Conservation (phyloP, 352 stramenopile species). For the Pythium aquatile region DNA sequence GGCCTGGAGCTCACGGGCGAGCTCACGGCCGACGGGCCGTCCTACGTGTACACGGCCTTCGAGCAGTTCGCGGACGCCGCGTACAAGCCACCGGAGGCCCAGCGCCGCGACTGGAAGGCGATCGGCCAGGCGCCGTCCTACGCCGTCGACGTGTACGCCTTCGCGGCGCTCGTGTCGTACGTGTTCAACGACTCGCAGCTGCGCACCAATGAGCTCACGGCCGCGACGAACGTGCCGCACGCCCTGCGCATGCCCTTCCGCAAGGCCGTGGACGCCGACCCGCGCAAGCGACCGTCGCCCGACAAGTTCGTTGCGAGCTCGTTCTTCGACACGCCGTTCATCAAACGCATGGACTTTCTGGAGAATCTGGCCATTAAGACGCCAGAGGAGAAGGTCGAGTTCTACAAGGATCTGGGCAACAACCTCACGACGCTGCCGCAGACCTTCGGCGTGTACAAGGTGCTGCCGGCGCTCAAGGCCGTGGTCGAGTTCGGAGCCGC, state of each 20-base stretch:
- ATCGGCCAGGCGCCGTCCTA: slow-evolving; percentile 51
- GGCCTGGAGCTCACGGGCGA: slow-evolving; percentile 91
- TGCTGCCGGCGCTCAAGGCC: slow-evolving; percentile 78
- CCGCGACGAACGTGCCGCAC: slow-evolving; percentile 63
- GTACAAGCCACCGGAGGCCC: slow-evolving; percentile 81
- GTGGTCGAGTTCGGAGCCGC: slow-evolving; percentile 79
- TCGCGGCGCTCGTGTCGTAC: slow-evolving; percentile 77
- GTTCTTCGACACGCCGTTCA: slow-evolving; percentile 92
- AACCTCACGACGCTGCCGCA: slow-evolving; percentile 64
- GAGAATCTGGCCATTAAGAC: slow-evolving; percentile 93
- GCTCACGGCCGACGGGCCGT: slow-evolving; percentile 77
- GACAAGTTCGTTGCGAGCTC: slow-evolving; percentile 88
- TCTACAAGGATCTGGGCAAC: slow-evolving; percentile 92
- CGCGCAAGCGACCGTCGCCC: slow-evolving; percentile 64
- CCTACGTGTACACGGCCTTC: slow-evolving; percentile 71
- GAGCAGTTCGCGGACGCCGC: slow-evolving; percentile 85
- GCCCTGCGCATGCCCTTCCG: slow-evolving; percentile 67
- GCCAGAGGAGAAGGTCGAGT: slow-evolving; percentile 91
- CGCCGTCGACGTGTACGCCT: slow-evolving; percentile 72
- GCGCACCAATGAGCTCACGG: slow-evolving; percentile 49
- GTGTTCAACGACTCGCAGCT: slow-evolving; percentile 76
- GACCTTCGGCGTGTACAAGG: slow-evolving; percentile 83
- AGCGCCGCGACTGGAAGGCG: slow-evolving; percentile 75
- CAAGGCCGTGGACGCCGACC: slow-evolving; percentile 79
- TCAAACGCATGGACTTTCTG: slow-evolving; percentile 92